Conservation (phyloP, 371 early-diverging fungal species). For the Thermomucor indicae-seudaticae region DNA sequence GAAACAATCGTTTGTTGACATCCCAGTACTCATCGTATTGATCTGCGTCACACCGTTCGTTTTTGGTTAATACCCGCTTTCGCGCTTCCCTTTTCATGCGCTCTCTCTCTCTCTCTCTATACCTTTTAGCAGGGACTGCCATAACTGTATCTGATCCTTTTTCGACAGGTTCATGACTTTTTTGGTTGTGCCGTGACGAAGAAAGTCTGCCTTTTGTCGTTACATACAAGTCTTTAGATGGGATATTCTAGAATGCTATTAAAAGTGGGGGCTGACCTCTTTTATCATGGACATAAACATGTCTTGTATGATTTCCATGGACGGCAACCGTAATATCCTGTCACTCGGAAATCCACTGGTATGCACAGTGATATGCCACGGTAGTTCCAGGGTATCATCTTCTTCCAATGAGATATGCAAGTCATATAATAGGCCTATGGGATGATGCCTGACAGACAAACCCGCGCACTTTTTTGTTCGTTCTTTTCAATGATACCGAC, state of each 20-base stretch:
- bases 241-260: background rate
- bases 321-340: constrained; percentile 49
- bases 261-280: constrained; percentile 43
- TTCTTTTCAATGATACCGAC: background rate
- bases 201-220: constrained; percentile 60
- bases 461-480: background rate
- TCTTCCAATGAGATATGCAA: constrained; percentile 23
- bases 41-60: constrained; percentile 21
- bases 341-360: constrained; percentile 57
- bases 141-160: constrained; percentile 64
- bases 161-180: constrained; percentile 75
- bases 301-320: constrained; percentile 54
- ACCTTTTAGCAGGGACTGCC: constrained; percentile 61
- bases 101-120: background rate
- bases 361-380: constrained; percentile 66
- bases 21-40: constrained; percentile 59
- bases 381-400: constrained; percentile 14
- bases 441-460: constrained; percentile 61
- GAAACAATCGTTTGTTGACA: constrained; percentile 56
- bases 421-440: constrained; percentile 71
- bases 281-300: constrained; percentile 80
- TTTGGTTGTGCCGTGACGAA: constrained; percentile 67
- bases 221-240: background rate
- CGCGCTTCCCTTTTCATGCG: too few species aligned
- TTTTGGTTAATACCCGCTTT: background rate